Evolutionary conservation across 768 basidiomycete genomes (phyloP), one percentile per base, ranked within the genome.

Genomic region (Panaeolus cyanescens): DNA sequence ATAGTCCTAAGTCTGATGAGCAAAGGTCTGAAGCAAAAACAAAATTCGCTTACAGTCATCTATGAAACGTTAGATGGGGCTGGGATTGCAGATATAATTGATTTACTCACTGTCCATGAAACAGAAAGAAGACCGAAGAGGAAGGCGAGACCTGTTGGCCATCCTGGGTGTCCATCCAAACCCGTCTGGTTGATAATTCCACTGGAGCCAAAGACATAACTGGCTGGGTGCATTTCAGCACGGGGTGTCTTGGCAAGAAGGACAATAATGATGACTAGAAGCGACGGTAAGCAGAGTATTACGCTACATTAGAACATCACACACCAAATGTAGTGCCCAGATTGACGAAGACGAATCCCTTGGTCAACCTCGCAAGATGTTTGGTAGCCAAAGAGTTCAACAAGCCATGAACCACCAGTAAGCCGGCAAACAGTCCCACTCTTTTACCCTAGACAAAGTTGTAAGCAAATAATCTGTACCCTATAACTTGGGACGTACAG

Each of bases 331-430:
- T 90, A 10, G 91, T 81, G 37, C 93, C 93, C 56, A 96, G 79
- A 73, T 96, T 96, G 67, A 96, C 79, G 71, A 96, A 95, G 4
- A 96, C 92, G 68, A 93, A 94, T 30, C 83, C 83, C 20, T 81
- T 81, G 2, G 93, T 94, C 63, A 93, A 75, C 17, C 79, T 80
- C 0, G 93, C 92, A 4, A 96, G 85, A 63, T 89, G 79, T 20
- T 84, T 83, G 1, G 94, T 95, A 1, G 88, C 86, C 30, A 93
- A 71, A 36, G 87, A 91, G 69, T 93, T 93, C 66, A 93, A 76
- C 2, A 89, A 67, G 1, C 93, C 93, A 71, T 95, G 92, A 33
- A 94, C 74, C 36, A 90, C 67, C n/a, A 95, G 82, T 25, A 96
- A 77, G 3, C 84, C 93, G 3, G 78, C 77, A 74, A 92, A 95